Conservation (phyloP, 1,139 yeast species). For the Geotrichum europaeum region DNA sequence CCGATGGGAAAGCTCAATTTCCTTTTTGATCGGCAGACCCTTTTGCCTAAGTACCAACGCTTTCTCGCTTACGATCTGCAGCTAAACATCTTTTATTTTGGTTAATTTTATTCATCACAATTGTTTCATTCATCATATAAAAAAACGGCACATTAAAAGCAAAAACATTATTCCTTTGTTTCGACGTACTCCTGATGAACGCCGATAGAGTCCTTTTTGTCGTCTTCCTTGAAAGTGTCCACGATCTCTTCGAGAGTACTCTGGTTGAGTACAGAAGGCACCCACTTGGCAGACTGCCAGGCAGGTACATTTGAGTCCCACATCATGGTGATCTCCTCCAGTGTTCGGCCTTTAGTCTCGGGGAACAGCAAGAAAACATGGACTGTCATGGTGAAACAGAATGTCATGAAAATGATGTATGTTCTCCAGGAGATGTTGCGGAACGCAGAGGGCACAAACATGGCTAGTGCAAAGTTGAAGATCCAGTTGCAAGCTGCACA, state of each 20-base stretch:
- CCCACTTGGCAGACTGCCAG: conserved; percentile 44
- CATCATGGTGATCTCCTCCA: conserved; percentile 59
- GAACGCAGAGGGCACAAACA: conserved; percentile 50
- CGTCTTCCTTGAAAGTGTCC: not conserved
- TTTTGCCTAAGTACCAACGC: too few relatives aligned
- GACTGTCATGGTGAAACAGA: conserved; percentile 48
- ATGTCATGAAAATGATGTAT: conserved; percentile 58
- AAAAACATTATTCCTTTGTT: not conserved
- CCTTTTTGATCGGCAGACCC: too few relatives aligned
- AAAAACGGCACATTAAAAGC: not conserved
- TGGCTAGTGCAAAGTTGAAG: conserved; percentile 52
- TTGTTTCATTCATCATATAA: not conserved
- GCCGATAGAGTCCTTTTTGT: not conserved
- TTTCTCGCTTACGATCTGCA: not conserved
- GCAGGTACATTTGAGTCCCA: conserved; percentile 56
- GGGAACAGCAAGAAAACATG: conserved; percentile 59
- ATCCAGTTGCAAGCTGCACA: conserved; percentile 59
- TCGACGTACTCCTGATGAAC: not conserved
- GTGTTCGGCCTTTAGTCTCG: conserved; percentile 56
- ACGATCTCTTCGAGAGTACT: not conserved
- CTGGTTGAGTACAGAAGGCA: conserved; percentile 15
- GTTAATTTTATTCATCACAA: not conserved
- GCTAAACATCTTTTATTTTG: not conserved
- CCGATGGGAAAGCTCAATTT: too few relatives aligned
- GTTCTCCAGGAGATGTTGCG: conserved; percentile 50